Evolutionary conservation across 768 basidiomycete genomes (phyloP).

Genomic region (Sporobolomyces phaffii): DNA sequence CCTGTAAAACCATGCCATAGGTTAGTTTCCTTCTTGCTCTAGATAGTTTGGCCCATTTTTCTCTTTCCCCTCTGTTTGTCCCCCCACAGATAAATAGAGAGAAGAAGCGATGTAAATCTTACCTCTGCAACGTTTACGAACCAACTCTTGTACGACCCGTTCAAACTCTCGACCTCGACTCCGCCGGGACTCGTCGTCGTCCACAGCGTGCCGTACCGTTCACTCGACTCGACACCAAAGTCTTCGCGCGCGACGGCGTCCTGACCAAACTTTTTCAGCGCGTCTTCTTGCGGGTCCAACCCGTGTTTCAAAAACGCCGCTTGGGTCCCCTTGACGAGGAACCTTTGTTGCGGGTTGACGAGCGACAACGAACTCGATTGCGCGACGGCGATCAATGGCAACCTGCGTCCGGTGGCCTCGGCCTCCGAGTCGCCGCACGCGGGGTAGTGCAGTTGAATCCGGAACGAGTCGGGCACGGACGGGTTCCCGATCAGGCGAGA

Average conservation of each 20-base stretch:
- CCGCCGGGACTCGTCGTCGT: background rate
- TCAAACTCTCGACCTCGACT: constrained; percentile 43
- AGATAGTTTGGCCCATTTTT: too few relatives aligned
- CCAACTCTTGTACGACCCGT: constrained; percentile 58
- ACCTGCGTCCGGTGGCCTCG: constrained; percentile 16
- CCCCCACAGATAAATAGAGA: too few relatives aligned
- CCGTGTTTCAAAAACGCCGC: constrained; percentile 57
- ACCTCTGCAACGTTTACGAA: constrained; percentile 33
- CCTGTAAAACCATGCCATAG: constrained; percentile 42
- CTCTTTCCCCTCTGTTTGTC: too few relatives aligned
- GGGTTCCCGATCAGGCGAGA: constrained; percentile 52
- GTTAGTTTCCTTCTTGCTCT: background rate
- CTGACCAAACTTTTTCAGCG: constrained; percentile 54
- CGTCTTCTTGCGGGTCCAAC: constrained; percentile 71
- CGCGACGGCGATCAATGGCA: constrained; percentile 62
- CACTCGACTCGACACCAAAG: constrained; percentile 48
- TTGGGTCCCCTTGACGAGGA: constrained; percentile 53
- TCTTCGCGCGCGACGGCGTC: constrained; percentile 48
- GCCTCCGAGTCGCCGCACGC: constrained; percentile 41
- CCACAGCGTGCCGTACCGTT: constrained; percentile 1
- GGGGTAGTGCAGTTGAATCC: constrained; percentile 37
- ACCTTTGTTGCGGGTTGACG: constrained; percentile 62
- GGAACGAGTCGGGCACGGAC: constrained; percentile 48
- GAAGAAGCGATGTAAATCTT: background rate
- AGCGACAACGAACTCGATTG: constrained; percentile 66